Percentiles rank a stretch among this genome's conserved stretches.
Evolutionary conservation across 768 basidiomycete species (phyloP).

Genomic region (Goffeauzyma gilvescens): DNA sequence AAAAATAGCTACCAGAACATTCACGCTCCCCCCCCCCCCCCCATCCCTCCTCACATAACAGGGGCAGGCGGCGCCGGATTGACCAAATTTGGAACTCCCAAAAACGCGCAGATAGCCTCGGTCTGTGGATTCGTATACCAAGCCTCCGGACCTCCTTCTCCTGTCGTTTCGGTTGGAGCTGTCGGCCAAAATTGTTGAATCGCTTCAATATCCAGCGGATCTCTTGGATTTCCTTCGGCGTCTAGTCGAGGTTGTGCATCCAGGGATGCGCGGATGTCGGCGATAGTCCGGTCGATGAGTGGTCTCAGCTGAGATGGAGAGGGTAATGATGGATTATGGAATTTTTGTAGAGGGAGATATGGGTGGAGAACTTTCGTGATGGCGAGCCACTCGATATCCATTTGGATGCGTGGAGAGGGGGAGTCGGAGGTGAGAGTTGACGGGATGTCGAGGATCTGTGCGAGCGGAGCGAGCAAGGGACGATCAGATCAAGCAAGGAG

Average conservation of each 20-base stretch:
- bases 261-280: constrained; percentile 4
- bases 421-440: constrained; percentile 12
- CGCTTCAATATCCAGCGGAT: constrained; percentile 35
- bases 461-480: background rate
- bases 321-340: constrained; percentile 44
- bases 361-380: constrained; percentile 73
- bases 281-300: constrained; percentile 35
- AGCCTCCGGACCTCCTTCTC: background rate
- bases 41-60: too few relatives aligned
- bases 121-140: constrained; percentile 81
- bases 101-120: constrained; percentile 58
- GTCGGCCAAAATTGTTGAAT: constrained; percentile 54
- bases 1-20: too few relatives aligned
- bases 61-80: constrained; percentile 37
- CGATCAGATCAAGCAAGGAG: background rate
- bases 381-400: constrained; percentile 84
- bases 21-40: too few relatives aligned
- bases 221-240: constrained; percentile 8
- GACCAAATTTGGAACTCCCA: constrained; percentile 59
- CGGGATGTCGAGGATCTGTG: constrained; percentile 54
- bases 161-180: constrained; percentile 23
- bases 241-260: background rate
- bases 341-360: constrained; percentile 43
- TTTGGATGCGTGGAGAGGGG: constrained; percentile 38
- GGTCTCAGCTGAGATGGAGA: constrained; percentile 38